Evolutionary conservation across 2,329 filamentous ascomycete species (phyloP).

Genomic region (Alternaria sp.): DNA sequence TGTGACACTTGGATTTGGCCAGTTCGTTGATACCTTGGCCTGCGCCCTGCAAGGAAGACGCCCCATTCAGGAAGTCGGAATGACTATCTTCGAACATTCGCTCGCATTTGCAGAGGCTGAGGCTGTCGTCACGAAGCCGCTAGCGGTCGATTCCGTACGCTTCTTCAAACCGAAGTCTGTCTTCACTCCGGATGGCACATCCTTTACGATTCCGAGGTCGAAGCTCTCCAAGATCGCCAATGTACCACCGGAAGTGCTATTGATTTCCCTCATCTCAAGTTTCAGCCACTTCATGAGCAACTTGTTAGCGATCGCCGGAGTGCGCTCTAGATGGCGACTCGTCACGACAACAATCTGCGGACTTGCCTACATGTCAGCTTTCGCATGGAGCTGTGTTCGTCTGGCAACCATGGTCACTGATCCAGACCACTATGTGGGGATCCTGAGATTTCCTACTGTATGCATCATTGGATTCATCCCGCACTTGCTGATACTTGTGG

Average conservation of each 20-base stretch:
- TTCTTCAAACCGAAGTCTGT: conserved; percentile 49
- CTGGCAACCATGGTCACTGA: conserved; percentile 47
- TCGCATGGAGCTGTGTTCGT: conserved; percentile 73
- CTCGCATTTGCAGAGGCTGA: conserved; percentile 96
- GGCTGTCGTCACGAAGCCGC: conserved; percentile 79
- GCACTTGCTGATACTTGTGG: conserved; percentile 83
- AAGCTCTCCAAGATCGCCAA: conserved; percentile 81
- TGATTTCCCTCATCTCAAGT: conserved; percentile 86
- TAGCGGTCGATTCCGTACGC: conserved; percentile 72
- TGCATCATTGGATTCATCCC: conserved; percentile 95
- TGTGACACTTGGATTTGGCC: conserved; percentile 71
- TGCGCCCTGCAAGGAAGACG: conserved; percentile 86
- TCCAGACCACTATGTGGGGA: conserved; percentile 63
- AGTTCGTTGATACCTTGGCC: conserved; percentile 87
- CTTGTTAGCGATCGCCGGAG: conserved; percentile 77
- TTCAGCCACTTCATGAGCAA: conserved; percentile 90
- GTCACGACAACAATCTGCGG: conserved; percentile 90
- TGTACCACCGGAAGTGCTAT: conserved; percentile 84
- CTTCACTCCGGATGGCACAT: conserved; percentile 54
- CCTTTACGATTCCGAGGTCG: conserved; percentile 54
- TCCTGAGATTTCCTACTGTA: conserved; percentile 89
- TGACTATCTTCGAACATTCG: conserved; percentile 96
- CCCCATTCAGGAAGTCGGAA: conserved; percentile 84
- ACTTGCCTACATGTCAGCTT: conserved; percentile 84
- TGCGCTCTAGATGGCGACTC: conserved; percentile 81